Conservation (phyloP, 768 basidiomycete species). For the Tremella fuciformis region DNA sequence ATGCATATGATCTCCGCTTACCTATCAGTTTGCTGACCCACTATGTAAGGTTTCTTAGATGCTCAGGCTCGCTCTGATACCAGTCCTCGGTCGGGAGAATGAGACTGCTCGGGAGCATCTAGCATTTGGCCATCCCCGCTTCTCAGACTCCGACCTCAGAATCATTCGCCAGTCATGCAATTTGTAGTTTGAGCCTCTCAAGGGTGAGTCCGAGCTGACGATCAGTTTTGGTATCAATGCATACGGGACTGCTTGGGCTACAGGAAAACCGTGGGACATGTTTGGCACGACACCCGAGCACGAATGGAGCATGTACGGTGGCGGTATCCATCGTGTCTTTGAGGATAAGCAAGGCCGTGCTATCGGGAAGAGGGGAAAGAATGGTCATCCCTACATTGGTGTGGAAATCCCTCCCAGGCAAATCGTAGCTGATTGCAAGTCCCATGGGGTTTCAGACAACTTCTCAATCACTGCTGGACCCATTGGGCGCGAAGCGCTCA, state of each 20-base stretch:
- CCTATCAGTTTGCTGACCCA: background rate
- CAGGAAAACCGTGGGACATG: constrained; percentile 18
- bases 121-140: constrained; percentile 22
- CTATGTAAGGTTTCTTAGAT: background rate
- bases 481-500: constrained; percentile 19
- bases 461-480: constrained; percentile 25
- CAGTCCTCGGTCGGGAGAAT: background rate
- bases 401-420: background rate
- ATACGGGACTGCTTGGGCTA: constrained; percentile 23
- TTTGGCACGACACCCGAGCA: background rate
- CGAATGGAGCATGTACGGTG: constrained; percentile 12
- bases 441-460: constrained; percentile 45
- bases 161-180: constrained; percentile 36
- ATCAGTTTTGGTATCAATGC: constrained; percentile 22
- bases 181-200: constrained; percentile 6
- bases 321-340: constrained; percentile 15
- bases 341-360: constrained; percentile 23
- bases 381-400: constrained; percentile 28
- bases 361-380: constrained; percentile 26
- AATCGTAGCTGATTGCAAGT: constrained; percentile 11
- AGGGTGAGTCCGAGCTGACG: too few species aligned
- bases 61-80: too few species aligned
- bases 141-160: constrained; percentile 38
- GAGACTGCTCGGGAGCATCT: constrained; percentile 13
- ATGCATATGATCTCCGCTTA: background rate